Percentiles rank a stretch among this genome's conserved stretches.
Conservation (phyloP, 139 green algal species). For the Pleodorina starrii region DNA sequence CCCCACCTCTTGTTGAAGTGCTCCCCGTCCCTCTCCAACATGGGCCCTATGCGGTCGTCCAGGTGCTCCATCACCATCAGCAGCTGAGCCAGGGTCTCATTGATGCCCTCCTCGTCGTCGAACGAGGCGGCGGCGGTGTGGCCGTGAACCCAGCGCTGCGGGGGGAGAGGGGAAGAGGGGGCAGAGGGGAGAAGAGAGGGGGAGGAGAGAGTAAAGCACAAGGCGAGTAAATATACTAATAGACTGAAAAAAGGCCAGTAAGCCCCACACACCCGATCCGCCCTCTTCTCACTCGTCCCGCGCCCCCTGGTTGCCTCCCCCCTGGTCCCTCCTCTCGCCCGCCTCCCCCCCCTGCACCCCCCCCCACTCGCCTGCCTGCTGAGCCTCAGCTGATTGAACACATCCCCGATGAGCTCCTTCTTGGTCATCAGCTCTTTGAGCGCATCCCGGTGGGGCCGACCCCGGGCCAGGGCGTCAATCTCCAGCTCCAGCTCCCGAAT, state of each 20-base stretch:
- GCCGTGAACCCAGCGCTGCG: slow-evolving; percentile 59
- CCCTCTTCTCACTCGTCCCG: no score
- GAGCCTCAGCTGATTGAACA: slow-evolving; percentile 93
- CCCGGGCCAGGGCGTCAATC: slow-evolving; percentile 84
- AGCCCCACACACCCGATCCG: no score
- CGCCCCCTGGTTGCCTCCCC: no score
- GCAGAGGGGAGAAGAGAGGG: not conserved
- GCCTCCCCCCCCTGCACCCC: no score
- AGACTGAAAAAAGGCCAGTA: no score
- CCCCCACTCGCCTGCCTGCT: slow-evolving; percentile 46
- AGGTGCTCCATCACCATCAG: slow-evolving; percentile 91
- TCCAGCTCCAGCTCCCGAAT: slow-evolving; percentile 95
- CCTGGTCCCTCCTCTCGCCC: no score
- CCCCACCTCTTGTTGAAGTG: slow-evolving; percentile 84
- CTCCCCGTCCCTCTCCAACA: slow-evolving; percentile 87
- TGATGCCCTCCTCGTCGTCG: slow-evolving; percentile 55
- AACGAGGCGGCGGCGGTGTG: slow-evolving; percentile 33
- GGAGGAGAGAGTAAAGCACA: no score
- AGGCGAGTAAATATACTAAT: no score
- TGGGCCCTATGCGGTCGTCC: slow-evolving; percentile 88
- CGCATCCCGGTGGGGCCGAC: slow-evolving; percentile 75
- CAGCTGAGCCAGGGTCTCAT: slow-evolving; percentile 86
- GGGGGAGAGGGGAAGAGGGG: not conserved
- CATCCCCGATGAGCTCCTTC: slow-evolving; percentile 93
- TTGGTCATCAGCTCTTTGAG: slow-evolving; percentile 94